Base-by-base conservation (phyloP, 1,139 yeast species). In the Suhomyces yuchorum region DNA sequence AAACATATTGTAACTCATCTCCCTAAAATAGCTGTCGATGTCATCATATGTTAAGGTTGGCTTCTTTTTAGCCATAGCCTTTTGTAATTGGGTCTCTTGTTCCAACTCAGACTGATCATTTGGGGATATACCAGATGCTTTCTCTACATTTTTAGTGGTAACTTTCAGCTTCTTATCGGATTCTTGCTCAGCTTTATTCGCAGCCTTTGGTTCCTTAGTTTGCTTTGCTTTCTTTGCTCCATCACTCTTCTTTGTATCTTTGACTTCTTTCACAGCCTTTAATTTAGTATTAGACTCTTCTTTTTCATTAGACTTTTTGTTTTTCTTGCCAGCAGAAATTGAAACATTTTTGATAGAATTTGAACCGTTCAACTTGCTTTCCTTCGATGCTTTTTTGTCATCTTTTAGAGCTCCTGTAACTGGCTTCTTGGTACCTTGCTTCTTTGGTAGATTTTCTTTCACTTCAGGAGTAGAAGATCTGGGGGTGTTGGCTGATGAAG, bases 1-100 rank as follows among this genome's bases (percentile, higher is more conserved):
- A 51, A 82, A 83, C 48, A 85, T 65, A 48, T 83, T 83, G 61
- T 77, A 78, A 51, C 86, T 77, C 70, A 84, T 78, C 56, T 82
- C 84, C 53, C 77, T 68, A 57, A 75, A 80, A 58, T 85, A 85
- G n/a, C 75, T 70, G 6, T 70, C 66, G 56, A 84, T 57, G 26
- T 75, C 66, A 14, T 78, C 78, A 55, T 80, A 84, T 1, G 71
- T 65, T 34, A 82, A 64, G 11, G 28, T 39, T 3, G 43, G 39
- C 2, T 11, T 28, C 11, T 23, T 43, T 34, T 42, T 36, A 22
- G 33, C 42, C 14, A 17, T 15, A 9, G 39, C 15, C 23, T 22
- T 39, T n/a, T 43, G 17, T 7, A 36, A 9, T 18, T 40, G 41
- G 20, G 40, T 18, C 8, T 42, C 43, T 32, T 12, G 33, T 32